Evolutionary conservation across 2,329 filamentous ascomycete species (phyloP), one percentile per base, ranked within the genome.

Genomic region (Beauveria rudraprayagi): DNA sequence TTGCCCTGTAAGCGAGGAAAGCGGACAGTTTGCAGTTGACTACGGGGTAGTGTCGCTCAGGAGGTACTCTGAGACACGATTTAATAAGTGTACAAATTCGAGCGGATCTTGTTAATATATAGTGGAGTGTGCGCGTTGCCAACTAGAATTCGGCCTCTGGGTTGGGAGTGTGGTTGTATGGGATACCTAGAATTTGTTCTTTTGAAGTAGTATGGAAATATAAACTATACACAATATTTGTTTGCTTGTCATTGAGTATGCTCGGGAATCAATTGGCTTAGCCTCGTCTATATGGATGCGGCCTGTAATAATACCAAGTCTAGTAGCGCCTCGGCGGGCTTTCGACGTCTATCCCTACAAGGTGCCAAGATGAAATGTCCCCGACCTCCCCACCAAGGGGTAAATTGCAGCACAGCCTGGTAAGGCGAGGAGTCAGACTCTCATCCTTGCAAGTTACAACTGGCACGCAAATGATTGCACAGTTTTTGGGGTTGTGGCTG

Each of bases 1-100:
- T 70, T 34, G 70, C 69, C 46, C 71, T 74, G 55, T 67, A 66
- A 65, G 46, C 34, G n/a, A 16, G 11, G 34, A 16, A 37, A 16
- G 50, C 24, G 7, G 37, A 22, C 9, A 14, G 57, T 40, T 44
- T 40, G 3, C 7, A 19, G 10, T 34, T 44, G 41, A 22, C 17
- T 55, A 16, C 28, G 26, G 17, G 11, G 22, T 26, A 14, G n/a
- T 26, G 2, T 59, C 41, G 16, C 22, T 24, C 24, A 17, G 46
- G 51, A 43, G 30, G 50, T 61, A 30, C 51, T 55, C 3, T 48
- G 24, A 40, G 34, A 34, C 19, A 47, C 28, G 26, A 46, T 61
- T 57, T 53, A 61, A 44, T 60, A 37, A 56, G 30, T 61, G 60
- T 61, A 61, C 48, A 61, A 61, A 61, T 61, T 61, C 46, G 53